Evolutionary conservation across 1,284 basidiomycete species (phyloP), one percentile per base, ranked within the genome.

Genomic region (Irpex lacteus): DNA sequence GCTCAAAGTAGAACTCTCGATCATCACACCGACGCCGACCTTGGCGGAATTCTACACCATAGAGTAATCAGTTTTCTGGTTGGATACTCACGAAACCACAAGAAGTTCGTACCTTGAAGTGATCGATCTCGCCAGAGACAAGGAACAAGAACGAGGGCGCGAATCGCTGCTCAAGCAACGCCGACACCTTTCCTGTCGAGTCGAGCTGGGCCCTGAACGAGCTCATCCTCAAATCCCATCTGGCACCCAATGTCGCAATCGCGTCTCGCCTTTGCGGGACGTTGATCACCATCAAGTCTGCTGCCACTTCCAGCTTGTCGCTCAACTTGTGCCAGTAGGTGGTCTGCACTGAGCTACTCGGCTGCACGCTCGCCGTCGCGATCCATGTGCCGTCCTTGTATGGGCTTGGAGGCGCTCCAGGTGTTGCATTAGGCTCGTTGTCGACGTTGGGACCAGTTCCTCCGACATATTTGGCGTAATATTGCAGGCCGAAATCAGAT

Each of bases 221-320:
- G 18, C 96, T 86, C 85, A 95, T 89, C 64, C 97, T 87, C 71
- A 99, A 91, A 77, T 98, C 97, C 77, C 97, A 99, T 80, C 98
- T 98, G 65, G 95, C 95, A 60, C 95, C 97, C 19, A 98, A 77
- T 19, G 96, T 98, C 11, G 96, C 93, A 59, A 96, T 81, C 6
- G 97, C 97, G 73, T 98, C 96, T 71, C 98, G 85, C 75, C 94
- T 89, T 64, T 83, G 80, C 2, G 91, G 89, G 53, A 89, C 85
- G 60, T 91, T 88, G 66, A 96, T 84, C 63, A 97, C 78, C 75
- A 96, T 90, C 68, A 99, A 79, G 73, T 99, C 97, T 40, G 95
- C 95, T 13, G 94, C 98, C n/a, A 97, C 95, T 65, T 99, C 97
- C n/a, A 99, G 93, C 80, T 97, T 96, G 65, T 98, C 95, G 76